Percentiles rank a stretch among this genome's conserved stretches.
Evolutionary conservation across 495 filamentous ascomycete genomes (phyloP).

Genomic region (Aspergillus campestris): DNA sequence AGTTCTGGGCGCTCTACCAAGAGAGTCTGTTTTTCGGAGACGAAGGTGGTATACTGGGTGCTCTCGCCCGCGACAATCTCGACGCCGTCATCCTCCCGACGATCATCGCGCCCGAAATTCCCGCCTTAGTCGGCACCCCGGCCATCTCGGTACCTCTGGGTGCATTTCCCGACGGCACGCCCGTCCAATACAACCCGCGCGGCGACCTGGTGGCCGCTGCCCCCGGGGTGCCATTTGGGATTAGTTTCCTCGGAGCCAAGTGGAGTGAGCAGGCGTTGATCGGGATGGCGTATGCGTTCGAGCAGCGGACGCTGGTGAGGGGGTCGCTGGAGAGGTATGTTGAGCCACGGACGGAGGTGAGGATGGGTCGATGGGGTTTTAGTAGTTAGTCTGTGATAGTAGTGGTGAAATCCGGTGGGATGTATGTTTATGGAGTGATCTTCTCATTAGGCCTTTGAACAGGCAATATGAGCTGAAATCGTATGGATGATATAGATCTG

Average conservation of each 20-base stretch:
- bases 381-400: too few relatives aligned
- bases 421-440: too few relatives aligned
- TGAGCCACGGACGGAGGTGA: conserved; percentile 38
- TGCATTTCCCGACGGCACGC: conserved; percentile 36
- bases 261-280: conserved; percentile 54
- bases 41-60: conserved; percentile 41
- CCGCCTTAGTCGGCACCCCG: conserved; percentile 42
- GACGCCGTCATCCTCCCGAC: conserved; percentile 48
- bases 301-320: conserved; percentile 51
- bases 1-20: conserved; percentile 37
- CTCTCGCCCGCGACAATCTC: conserved; percentile 35
- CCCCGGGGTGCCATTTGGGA: conserved; percentile 48
- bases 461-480: too few relatives aligned
- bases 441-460: too few relatives aligned
- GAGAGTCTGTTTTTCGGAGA: conserved; percentile 37
- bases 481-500: too few relatives aligned
- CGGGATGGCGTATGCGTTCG: conserved; percentile 59
- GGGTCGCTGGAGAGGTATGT: conserved; percentile 39
- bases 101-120: conserved; percentile 27
- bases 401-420: too few relatives aligned
- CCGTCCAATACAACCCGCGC: conserved; percentile 27
- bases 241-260: conserved; percentile 48
- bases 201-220: conserved; percentile 33
- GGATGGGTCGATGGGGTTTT: too few relatives aligned
- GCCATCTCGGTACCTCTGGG: conserved; percentile 47